Evolutionary conservation across 2,329 filamentous ascomycete genomes (phyloP).

Genomic region (Penicillium sp.): DNA sequence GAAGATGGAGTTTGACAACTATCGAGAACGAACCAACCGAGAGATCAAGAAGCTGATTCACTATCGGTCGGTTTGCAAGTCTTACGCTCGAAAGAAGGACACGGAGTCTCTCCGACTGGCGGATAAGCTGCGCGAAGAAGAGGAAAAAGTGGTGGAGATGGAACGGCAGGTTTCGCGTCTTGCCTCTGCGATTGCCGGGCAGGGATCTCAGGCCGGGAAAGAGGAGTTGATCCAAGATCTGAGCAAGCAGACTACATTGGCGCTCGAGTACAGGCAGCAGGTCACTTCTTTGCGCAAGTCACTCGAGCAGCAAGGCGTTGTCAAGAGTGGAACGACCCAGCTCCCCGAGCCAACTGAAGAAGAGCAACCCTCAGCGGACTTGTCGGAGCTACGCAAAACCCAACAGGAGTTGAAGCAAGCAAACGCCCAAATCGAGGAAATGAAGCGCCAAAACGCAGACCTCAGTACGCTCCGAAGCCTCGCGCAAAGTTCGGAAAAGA

Average conservation of each 20-base stretch:
- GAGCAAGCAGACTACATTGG: conserved; percentile 43
- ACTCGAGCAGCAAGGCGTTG: conserved; percentile 39
- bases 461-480: conserved; percentile 34
- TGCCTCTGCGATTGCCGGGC: conserved; percentile 38
- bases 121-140: conserved; percentile 51
- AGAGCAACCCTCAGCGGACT: conserved; percentile 14
- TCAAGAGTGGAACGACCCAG: conserved; percentile 26
- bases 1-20: conserved; percentile 58
- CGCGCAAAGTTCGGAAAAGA: conserved; percentile 39
- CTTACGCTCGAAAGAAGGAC: conserved; percentile 58
- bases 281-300: conserved; percentile 35
- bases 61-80: conserved; percentile 57
- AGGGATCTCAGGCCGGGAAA: conserved; percentile 31
- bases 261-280: conserved; percentile 44
- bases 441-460: conserved; percentile 31
- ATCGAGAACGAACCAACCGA: conserved; percentile 53
- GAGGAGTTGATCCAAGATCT: conserved; percentile 42
- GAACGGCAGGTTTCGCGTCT: conserved; percentile 42
- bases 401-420: conserved; percentile 36
- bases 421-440: conserved; percentile 33
- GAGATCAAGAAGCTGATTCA: conserved; percentile 59
- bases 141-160: conserved; percentile 43
- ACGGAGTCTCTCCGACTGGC: conserved; percentile 50
- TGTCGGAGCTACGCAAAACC: conserved; percentile 28
- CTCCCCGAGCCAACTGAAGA: conserved; percentile 20